Evolutionary conservation across 2,329 filamentous ascomycete genomes (phyloP).

Genomic region (Davidsoniella virescens): DNA sequence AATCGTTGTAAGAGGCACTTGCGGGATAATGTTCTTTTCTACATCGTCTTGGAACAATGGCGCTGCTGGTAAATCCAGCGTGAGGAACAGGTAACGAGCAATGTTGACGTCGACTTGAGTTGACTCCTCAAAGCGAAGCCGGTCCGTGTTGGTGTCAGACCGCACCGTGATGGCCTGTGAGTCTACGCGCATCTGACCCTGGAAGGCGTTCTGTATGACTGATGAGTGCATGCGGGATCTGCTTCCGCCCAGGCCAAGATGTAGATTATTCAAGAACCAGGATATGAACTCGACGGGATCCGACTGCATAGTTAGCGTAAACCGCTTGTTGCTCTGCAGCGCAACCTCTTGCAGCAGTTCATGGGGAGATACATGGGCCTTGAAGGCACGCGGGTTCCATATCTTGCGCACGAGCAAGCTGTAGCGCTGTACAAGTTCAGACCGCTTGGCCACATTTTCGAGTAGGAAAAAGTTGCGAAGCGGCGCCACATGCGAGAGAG

Average conservation of each 20-base stretch:
- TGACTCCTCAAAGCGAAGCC: slow-evolving; percentile 83
- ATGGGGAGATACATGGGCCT: slow-evolving; percentile 90
- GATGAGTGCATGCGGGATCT: slow-evolving; percentile 71
- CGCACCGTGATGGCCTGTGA: slow-evolving; percentile 87
- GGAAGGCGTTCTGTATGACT: slow-evolving; percentile 84
- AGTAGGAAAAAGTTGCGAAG: slow-evolving; percentile 85
- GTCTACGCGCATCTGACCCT: slow-evolving; percentile 81
- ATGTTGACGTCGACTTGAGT: slow-evolving; percentile 62
- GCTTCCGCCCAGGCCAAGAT: slow-evolving; percentile 77
- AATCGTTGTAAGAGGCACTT: slow-evolving; percentile 68
- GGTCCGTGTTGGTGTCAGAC: slow-evolving; percentile 62
- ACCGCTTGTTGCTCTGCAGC: slow-evolving; percentile 77
- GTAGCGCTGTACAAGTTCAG: slow-evolving; percentile 76
- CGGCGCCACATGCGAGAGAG: slow-evolving; percentile 75
- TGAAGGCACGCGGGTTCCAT: slow-evolving; percentile 95
- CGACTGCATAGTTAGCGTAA: slow-evolving; percentile 76
- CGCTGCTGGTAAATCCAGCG: slow-evolving; percentile 77
- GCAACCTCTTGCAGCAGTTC: slow-evolving; percentile 92
- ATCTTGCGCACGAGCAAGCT: slow-evolving; percentile 88
- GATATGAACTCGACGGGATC: slow-evolving; percentile 93
- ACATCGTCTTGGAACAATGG: slow-evolving; percentile 93
- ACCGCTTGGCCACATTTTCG: slow-evolving; percentile 53
- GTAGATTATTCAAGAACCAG: slow-evolving; percentile 95
- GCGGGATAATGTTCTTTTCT: slow-evolving; percentile 90
- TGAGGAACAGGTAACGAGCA: slow-evolving; percentile 77